Percentiles rank a stretch among this genome's conserved stretches.
Evolutionary conservation across 2,329 filamentous ascomycete genomes (phyloP).

Genomic region (Talaromyces islandicus): DNA sequence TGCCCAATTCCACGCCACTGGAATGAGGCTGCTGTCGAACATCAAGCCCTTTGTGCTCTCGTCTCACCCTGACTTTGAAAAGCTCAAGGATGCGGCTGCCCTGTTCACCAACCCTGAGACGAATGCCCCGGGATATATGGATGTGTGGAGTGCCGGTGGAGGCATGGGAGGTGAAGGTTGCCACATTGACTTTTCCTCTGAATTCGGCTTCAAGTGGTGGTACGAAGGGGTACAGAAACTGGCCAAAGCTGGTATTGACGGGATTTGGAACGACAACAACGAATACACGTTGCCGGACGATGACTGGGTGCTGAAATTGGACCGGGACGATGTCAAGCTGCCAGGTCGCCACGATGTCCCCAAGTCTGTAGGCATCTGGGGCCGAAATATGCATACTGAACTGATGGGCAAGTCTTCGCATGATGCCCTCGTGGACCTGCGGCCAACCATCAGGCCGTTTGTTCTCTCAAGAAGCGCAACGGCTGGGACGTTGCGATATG

Average conservation of each 20-base stretch:
- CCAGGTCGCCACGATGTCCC: slow-evolving; percentile 27
- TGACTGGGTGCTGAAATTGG: slow-evolving; percentile 57
- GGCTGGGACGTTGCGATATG: slow-evolving; percentile 63
- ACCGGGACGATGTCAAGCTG: slow-evolving; percentile 33
- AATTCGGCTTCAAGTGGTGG: slow-evolving; percentile 65
- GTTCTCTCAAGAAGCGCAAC: slow-evolving; percentile 67
- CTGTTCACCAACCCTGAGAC: slow-evolving; percentile 59
- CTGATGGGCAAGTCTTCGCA: slow-evolving; percentile 66
- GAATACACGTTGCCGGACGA: slow-evolving; percentile 65
- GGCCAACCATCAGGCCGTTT: slow-evolving; percentile 58
- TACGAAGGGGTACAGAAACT: slow-evolving; percentile 60
- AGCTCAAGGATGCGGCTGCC: slow-evolving; percentile 52
- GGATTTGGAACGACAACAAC: slow-evolving; percentile 76
- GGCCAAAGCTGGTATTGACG: slow-evolving; percentile 60
- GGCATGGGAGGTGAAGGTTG: slow-evolving; percentile 64
- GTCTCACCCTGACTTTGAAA: slow-evolving; percentile 61
- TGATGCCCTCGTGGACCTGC: slow-evolving; percentile 56
- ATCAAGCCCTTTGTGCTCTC: slow-evolving; percentile 67
- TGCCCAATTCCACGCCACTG: slow-evolving; percentile 55
- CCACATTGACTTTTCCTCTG: slow-evolving; percentile 68
- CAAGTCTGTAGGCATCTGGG: slow-evolving; percentile 61
- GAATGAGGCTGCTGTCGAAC: slow-evolving; percentile 64
- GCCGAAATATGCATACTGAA: slow-evolving; percentile 63
- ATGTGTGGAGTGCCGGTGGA: slow-evolving; percentile 67
- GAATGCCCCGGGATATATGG: slow-evolving; percentile 49